phyloP scores from a whole-genome alignment of 1,284 basidiomycete species.

The Abortiporus biennis region DNA sequence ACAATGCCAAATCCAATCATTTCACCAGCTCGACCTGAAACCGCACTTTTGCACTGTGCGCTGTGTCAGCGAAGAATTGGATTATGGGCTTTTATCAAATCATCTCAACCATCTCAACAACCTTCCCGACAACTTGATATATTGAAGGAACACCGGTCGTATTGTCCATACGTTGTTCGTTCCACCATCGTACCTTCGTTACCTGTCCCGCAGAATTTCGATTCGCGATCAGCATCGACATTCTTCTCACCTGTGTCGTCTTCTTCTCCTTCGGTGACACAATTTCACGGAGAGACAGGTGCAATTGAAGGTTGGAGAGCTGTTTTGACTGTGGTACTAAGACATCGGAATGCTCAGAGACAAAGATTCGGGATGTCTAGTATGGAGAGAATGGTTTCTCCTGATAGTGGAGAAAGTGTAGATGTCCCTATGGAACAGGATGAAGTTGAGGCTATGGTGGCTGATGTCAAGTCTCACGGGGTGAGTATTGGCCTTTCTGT shows the following conservation, averaged over 20 bases:
- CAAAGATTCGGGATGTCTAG: conserved; percentile 35
- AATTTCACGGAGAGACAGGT: conserved; percentile 23
- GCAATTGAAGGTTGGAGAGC: conserved; percentile 75
- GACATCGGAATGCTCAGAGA: conserved; percentile 56
- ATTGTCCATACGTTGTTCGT: conserved; percentile 72
- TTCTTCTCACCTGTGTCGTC: conserved; percentile 20
- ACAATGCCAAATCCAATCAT: conserved; percentile 9
- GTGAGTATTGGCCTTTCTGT: conserved; percentile 36
- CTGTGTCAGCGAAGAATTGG: conserved; percentile 74
- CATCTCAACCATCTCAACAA: conserved; percentile 12
- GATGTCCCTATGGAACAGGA: conserved; percentile 37
- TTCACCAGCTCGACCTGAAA: conserved; percentile 26
- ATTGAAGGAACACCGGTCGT: conserved; percentile 72
- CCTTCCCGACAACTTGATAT: conserved; percentile 60
- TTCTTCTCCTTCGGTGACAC: conserved; percentile 17
- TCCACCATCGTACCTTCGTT: conserved; percentile 61
- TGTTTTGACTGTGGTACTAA: conserved; percentile 54
- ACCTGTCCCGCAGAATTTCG: conserved; percentile 27
- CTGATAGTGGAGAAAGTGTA: conserved; percentile 6
- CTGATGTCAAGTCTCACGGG: conserved; percentile 63
- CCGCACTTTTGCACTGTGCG: conserved; percentile 52
- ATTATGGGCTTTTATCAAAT: conserved; percentile 58
- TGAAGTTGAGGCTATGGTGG: conserved; percentile 66
- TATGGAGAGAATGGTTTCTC: conserved; percentile 2
- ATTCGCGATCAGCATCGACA: conserved; percentile 19